These are phyloP conservation scores for Exophiala lecanii-corni DNA, from an alignment of 2,329 filamentous ascomycete species.

Conservation along the genomic window DNA sequence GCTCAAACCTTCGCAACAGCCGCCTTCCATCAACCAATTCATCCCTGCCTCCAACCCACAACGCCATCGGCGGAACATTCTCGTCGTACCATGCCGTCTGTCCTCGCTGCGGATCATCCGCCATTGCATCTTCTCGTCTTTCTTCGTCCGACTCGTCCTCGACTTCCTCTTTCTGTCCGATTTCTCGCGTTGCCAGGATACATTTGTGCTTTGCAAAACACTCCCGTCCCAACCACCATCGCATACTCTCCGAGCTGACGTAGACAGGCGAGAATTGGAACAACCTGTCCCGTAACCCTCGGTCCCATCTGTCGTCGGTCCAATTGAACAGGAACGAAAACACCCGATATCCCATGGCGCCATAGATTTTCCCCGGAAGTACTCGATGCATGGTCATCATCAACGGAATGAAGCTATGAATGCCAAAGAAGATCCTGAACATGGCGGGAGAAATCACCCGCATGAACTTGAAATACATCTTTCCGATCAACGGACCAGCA, in stretches of 20 bases:
- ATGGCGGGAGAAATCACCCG: slow-evolving; percentile 67
- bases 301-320: slow-evolving; percentile 81
- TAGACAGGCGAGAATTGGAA: slow-evolving; percentile 93
- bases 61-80: slow-evolving; percentile 72
- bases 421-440: slow-evolving; percentile 81
- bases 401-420: slow-evolving; percentile 86
- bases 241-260: slow-evolving; percentile 83
- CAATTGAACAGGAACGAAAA: slow-evolving; percentile 88
- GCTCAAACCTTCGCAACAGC: slow-evolving; percentile 68
- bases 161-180: slow-evolving; percentile 57
- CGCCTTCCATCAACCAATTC: slow-evolving; percentile 76
- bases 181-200: slow-evolving; percentile 74
- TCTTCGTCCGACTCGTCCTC: slow-evolving; percentile 28
- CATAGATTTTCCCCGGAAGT: slow-evolving; percentile 66
- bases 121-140: slow-evolving; percentile 13
- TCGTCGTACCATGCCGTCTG: slow-evolving; percentile 74
- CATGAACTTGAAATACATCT: slow-evolving; percentile 92
- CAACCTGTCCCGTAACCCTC: slow-evolving; percentile 70
- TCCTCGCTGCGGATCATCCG: slow-evolving; percentile 10
- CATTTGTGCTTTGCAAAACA: slow-evolving; percentile 83
- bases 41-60: slow-evolving; percentile 84
- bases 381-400: slow-evolving; percentile 80
- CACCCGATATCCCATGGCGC: slow-evolving; percentile 77
- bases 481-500: slow-evolving; percentile 77
- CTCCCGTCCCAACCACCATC: slow-evolving; percentile 89